These are phyloP conservation scores for Thelephora ganbajun DNA, from an alignment of 768 basidiomycete species.

Conservation along the genomic window DNA sequence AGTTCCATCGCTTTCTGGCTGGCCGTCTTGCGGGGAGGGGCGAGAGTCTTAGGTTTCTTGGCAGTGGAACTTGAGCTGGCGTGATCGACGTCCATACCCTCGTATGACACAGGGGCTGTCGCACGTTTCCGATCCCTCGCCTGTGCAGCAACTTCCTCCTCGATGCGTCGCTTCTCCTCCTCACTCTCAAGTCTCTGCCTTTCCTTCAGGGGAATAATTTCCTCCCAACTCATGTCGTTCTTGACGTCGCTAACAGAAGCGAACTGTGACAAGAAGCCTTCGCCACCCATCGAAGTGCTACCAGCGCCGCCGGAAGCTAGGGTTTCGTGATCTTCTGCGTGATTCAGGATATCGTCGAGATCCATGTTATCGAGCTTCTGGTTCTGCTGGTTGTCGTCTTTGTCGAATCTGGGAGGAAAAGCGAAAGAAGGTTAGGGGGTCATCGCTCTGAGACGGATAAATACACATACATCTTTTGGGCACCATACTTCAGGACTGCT, in stretches of 20 bases:
- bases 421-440: slow-evolving; percentile 7
- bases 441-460: slow-evolving; percentile 3
- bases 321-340: slow-evolving; percentile 96
- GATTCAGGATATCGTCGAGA: slow-evolving; percentile 92
- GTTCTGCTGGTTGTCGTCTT: slow-evolving; percentile 84
- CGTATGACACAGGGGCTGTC: slow-evolving; percentile 79
- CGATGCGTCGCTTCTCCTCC: slow-evolving; percentile 58
- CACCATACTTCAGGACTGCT: slow-evolving; percentile 96
- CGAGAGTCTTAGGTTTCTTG: slow-evolving; percentile 64
- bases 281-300: slow-evolving; percentile 91
- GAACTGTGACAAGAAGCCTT: slow-evolving; percentile 90
- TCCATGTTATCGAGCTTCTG: slow-evolving; percentile 99
- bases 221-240: slow-evolving; percentile 98
- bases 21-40: slow-evolving; percentile 74
- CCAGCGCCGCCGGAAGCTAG: slow-evolving; percentile 69
- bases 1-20: slow-evolving; percentile 93
- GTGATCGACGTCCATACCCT: slow-evolving; percentile 87
- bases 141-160: slow-evolving; percentile 57
- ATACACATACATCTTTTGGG: slow-evolving; percentile 81
- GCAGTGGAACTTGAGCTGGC: slow-evolving; percentile 42
- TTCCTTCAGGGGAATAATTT: slow-evolving; percentile 92
- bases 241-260: slow-evolving; percentile 96
- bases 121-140: slow-evolving; percentile 68
- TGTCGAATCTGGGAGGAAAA: slow-evolving; percentile 65
- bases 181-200: slow-evolving; percentile 76